These are phyloP conservation scores for Leccinum longicurvipes DNA, from an alignment of 768 basidiomycete species.

Conservation along the genomic window DNA sequence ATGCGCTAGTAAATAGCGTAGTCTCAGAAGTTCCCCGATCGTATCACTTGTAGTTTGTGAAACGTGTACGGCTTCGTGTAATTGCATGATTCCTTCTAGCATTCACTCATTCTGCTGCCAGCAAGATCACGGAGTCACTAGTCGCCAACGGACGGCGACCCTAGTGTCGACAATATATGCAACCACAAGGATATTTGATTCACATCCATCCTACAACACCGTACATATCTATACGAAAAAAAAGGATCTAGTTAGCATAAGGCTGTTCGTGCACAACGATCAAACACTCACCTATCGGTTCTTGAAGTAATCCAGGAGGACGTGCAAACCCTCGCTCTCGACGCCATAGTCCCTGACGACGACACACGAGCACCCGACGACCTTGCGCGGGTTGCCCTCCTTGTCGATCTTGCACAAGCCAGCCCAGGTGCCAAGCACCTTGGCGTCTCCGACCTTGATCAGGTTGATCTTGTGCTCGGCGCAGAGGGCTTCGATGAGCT, in stretches of 20 bases:
- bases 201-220: conserved; percentile 13
- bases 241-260: conserved; percentile 11
- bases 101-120: no score
- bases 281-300: conserved; percentile 58
- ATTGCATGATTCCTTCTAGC: no score
- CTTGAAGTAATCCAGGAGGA: conserved; percentile 95
- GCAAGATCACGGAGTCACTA: no score
- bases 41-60: no score
- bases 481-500: conserved; percentile 99
- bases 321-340: conserved; percentile 93
- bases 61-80: no score
- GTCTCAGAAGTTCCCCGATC: no score
- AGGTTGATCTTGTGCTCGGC: conserved; percentile 99
- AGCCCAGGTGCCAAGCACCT: conserved; percentile 97
- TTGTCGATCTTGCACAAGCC: conserved; percentile 99
- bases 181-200: conserved; percentile 4
- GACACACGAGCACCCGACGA: conserved; percentile 90
- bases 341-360: conserved; percentile 97
- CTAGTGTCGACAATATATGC: no score
- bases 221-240: conserved; percentile 6
- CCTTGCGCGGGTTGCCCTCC: conserved; percentile 96
- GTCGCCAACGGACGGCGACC: no score
- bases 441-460: conserved; percentile 98
- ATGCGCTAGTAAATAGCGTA: no score
- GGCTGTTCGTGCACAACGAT: background rate